A percentile compares a stretch with the other conserved stretches of the same genome.
Conservation (phyloP, 176 grass and related monocot genomes). For the Oryza longistaminata region DNA sequence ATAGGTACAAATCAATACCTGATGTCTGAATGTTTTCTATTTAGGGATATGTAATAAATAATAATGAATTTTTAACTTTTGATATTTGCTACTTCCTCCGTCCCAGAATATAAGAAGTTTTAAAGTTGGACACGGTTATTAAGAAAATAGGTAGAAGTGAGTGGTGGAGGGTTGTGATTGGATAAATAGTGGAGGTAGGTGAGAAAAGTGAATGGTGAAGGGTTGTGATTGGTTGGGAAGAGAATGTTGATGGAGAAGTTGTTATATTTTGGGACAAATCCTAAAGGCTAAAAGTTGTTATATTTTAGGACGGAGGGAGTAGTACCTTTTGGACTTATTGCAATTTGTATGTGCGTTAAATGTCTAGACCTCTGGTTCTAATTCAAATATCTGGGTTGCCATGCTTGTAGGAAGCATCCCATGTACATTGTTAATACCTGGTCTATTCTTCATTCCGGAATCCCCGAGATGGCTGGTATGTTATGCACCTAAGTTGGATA, state of each 20-base stretch:
- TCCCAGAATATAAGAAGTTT: too few species aligned
- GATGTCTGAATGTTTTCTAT: not conserved
- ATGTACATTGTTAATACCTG: constrained; percentile 83
- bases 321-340: not conserved
- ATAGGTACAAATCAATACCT: constrained; percentile 52
- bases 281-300: too few species aligned
- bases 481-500: constrained; percentile 13
- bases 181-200: too few species aligned
- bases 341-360: not conserved
- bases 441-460: constrained; percentile 91
- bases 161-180: too few species aligned
- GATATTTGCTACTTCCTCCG: not conserved
- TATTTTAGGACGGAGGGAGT: too few species aligned
- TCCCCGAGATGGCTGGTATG: constrained; percentile 98
- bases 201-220: too few species aligned
- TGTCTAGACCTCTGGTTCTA: not conserved
- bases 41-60: not conserved
- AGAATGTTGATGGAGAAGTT: too few species aligned
- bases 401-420: constrained; percentile 70
- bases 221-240: too few species aligned
- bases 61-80: not conserved
- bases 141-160: too few species aligned
- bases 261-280: too few species aligned
- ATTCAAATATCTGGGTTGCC: not conserved
- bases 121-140: too few species aligned